Base-by-base conservation (phyloP, 1,139 yeast genomes). In the Candida labiduridarum region DNA sequence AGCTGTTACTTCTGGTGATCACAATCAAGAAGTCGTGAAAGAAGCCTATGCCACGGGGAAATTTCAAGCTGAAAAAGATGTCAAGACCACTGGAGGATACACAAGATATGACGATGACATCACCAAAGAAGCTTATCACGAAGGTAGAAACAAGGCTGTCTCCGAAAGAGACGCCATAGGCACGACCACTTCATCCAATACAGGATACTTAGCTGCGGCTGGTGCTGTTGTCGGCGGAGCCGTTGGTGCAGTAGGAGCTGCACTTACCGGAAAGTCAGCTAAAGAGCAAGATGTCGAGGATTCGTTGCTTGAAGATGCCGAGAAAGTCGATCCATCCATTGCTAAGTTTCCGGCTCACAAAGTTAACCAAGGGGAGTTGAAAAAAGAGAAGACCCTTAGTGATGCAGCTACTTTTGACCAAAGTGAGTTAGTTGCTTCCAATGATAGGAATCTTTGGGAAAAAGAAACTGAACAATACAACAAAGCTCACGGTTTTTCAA, bases 291-390 rank as follows among this genome's bases (percentile, higher is more conserved):
- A 31, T 33, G 49, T 44, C 15, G 49, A 47, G 6, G 63, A 62
- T 18, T 60, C 67, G 3, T 58, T 67, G 51, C 58, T 66, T 41
- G 58, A 52, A 33, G 59, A 61, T 9, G 69, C 69, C 7, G 67
- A 55, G 35, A 57, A 56, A 14, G 51, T 53, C 14, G 59, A 52
- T 48, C 63, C 61, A 5, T 64, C 61, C 31, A 69, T 66, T 41
- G 56, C 55, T 4, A 46, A 58, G 16, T 59, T 60, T 14, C 64
- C 68, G 16, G 54, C 60, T 14, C 68, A 65, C 48, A 52, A 50
- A 16, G 52, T 30, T 5, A 42, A 45, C 38, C 38, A 35, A 19
- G 35, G 29, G 16, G 49, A 43, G 12, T 44, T 42, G 25, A 30
- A 43, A 29, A 34, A 46, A 22, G 46, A 49, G 31, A 38, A 19